phyloP scores from a whole-genome alignment of 176 grass and related monocot genomes.

The Eleusine indica region DNA sequence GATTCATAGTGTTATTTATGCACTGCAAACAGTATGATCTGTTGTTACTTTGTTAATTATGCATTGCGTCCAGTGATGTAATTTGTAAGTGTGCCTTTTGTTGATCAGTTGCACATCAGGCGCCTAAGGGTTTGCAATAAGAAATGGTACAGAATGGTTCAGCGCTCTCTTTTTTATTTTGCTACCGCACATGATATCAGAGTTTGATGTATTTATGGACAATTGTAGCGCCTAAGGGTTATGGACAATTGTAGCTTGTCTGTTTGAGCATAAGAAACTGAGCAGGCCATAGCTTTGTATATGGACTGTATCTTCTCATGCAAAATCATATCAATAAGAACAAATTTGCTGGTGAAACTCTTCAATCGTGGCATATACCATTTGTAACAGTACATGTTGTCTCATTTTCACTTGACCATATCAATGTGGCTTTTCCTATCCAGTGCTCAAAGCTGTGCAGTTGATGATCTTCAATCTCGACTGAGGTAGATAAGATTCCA shows the following conservation, averaged over 20 bases:
- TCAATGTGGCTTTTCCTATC: background rate
- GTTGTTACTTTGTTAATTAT: no score
- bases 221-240: background rate
- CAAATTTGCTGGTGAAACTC: background rate
- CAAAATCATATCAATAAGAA: background rate
- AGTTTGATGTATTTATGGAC: background rate
- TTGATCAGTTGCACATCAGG: background rate
- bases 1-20: no score
- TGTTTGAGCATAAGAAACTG: slow-evolving; percentile 6
- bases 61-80: no score
- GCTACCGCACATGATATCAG: background rate
- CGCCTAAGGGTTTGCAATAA: background rate
- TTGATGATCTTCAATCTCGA: slow-evolving; percentile 27
- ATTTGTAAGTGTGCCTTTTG: background rate
- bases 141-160: slow-evolving; percentile 1
- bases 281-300: background rate
- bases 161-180: background rate
- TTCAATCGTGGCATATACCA: background rate
- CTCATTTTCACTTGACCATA: background rate
- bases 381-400: background rate
- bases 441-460: background rate
- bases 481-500: background rate
- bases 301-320: background rate
- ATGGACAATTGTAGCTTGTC: background rate
- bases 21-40: no score